Evolutionary conservation across 345 rosid species (phyloP).

Genomic region (Eucalyptus pauciflora): DNA sequence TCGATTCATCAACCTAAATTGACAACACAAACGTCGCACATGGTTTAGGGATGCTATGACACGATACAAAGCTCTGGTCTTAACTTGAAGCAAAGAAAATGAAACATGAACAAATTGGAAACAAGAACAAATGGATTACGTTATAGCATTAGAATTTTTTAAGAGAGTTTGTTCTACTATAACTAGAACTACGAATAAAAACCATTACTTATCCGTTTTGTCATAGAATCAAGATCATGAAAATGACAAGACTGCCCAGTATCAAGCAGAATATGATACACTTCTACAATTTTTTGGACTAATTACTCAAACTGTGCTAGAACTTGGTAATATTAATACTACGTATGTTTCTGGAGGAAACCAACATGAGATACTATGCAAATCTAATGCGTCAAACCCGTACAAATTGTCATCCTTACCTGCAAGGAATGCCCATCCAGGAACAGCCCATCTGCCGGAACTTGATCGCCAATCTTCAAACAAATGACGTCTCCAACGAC

Average conservation of each 20-base stretch:
- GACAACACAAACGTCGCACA: neutral
- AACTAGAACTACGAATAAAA: neutral
- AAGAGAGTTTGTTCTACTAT: neutral
- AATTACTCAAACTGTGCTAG: neutral
- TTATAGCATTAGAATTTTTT: neutral
- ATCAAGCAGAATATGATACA: neutral
- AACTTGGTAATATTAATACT: neutral
- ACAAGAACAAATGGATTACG: neutral
- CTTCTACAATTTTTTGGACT: neutral
- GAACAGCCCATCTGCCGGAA: constrained; percentile 62
- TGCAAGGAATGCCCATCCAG: constrained; percentile 30
- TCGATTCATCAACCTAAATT: constrained; percentile 29
- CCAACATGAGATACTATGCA: neutral
- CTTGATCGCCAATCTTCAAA: constrained; percentile 56
- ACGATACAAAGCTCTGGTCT: neutral
- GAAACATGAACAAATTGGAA: neutral
- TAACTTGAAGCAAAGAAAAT: neutral
- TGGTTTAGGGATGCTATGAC: neutral
- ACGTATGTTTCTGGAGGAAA: neutral
- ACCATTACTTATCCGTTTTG: neutral
- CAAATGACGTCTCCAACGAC: constrained; percentile 58
- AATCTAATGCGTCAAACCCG: neutral
- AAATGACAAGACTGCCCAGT: neutral
- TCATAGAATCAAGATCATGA: neutral
- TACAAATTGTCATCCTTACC: neutral